Conservation (phyloP, 352 stramenopile species). For the Globisporangium ultimum region DNA sequence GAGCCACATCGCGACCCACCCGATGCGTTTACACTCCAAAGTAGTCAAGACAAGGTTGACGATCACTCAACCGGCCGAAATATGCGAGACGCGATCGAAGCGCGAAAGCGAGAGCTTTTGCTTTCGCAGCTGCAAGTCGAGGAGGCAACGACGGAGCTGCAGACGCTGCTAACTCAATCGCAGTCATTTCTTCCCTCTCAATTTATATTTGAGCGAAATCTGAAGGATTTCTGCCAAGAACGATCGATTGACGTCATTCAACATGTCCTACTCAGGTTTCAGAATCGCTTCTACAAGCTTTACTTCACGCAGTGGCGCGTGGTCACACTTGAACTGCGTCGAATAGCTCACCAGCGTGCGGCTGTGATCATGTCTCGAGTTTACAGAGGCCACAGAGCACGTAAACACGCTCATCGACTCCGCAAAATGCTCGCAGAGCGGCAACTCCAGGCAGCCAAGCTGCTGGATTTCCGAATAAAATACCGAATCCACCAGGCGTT, state of each 20-base stretch:
- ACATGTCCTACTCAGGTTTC: constrained; percentile 36
- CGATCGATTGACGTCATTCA: constrained; percentile 42
- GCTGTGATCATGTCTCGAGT: constrained; percentile 31
- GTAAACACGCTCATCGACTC: constrained; percentile 24
- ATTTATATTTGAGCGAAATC: constrained; percentile 62
- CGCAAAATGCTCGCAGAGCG: constrained; percentile 21
- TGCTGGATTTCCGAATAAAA: constrained; percentile 34
- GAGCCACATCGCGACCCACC: background rate
- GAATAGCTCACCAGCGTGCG: constrained; percentile 26
- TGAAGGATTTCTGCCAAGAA: constrained; percentile 35
- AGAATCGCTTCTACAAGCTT: constrained; percentile 51
- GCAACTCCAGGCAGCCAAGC: constrained; percentile 23
- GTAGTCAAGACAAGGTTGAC: background rate
- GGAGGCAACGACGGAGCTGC: constrained; percentile 18
- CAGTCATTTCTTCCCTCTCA: constrained; percentile 39
- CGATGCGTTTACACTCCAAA: background rate
- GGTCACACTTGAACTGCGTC: constrained; percentile 19
- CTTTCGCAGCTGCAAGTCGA: constrained; percentile 20
- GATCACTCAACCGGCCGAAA: constrained; percentile 1
- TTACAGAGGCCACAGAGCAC: constrained; percentile 34
- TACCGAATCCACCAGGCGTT: constrained; percentile 42
- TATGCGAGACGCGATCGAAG: constrained; percentile 24
- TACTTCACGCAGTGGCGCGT: constrained; percentile 37
- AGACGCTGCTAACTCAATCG: constrained; percentile 23
- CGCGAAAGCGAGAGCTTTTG: constrained; percentile 18